phyloP scores from a whole-genome alignment of 805 yeast species.

The Kluyveromyces wickerhamii region DNA sequence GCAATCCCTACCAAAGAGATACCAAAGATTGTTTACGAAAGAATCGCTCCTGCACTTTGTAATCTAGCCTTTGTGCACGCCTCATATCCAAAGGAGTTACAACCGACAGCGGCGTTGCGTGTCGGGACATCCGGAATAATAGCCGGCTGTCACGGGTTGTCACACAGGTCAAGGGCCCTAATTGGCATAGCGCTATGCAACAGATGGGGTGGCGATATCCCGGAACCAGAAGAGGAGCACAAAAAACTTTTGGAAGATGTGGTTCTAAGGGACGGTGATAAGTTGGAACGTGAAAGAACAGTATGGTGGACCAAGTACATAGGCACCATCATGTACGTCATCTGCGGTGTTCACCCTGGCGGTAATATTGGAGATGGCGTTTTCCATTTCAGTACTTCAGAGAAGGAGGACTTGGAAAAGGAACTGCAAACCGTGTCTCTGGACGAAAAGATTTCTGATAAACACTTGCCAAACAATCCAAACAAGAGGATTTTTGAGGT shows the following conservation, averaged over 20 bases:
- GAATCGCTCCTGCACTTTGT: conserved; percentile 64
- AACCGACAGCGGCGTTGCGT: conserved; percentile 64
- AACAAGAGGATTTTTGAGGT: conserved; percentile 32
- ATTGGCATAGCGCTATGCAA: conserved; percentile 69
- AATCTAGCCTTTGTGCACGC: conserved; percentile 71
- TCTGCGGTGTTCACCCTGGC: conserved; percentile 77
- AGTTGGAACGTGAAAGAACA: conserved; percentile 37
- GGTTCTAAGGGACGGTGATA: conserved; percentile 39
- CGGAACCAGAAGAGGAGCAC: conserved; percentile 43
- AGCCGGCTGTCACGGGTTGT: conserved; percentile 68
- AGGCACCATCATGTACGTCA: conserved; percentile 67
- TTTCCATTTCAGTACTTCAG: conserved; percentile 36
- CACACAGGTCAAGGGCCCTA: conserved; percentile 63
- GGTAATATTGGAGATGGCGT: conserved; percentile 62
- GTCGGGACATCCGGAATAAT: conserved; percentile 68
- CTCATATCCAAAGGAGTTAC: conserved; percentile 68
- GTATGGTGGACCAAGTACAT: conserved; percentile 69
- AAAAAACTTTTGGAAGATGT: conserved; percentile 40
- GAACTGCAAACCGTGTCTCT: conserved; percentile 14
- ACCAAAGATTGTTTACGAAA: conserved; percentile 47
- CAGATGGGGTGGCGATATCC: conserved; percentile 76
- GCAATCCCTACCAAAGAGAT: conserved; percentile 51
- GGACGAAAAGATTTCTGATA: conserved; percentile 15
- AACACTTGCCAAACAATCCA: conserved; percentile 8
- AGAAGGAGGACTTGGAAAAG: conserved; percentile 23